phyloP scores from a whole-genome alignment of 768 basidiomycete genomes.

The Psilocybe sp. region DNA sequence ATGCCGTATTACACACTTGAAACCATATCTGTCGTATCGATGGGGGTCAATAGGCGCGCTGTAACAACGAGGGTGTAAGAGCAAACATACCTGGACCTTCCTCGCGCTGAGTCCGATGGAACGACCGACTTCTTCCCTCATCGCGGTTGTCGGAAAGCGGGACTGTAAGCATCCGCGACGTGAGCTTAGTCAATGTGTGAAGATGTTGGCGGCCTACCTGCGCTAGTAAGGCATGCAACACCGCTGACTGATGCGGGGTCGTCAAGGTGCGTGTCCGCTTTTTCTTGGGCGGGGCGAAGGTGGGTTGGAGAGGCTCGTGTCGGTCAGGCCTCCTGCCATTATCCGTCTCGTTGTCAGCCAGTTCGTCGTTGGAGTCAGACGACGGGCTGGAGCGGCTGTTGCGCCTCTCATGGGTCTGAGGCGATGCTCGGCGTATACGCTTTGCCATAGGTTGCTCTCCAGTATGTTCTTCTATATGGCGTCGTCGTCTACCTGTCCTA shows the following conservation, averaged over 20 bases:
- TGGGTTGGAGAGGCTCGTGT: conserved; percentile 32
- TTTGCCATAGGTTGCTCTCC: conserved; percentile 41
- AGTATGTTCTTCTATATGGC: conserved; percentile 25
- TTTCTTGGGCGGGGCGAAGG: conserved; percentile 60
- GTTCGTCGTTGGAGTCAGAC: conserved; percentile 50
- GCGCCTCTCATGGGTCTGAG: conserved; percentile 19
- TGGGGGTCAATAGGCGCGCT: conserved; percentile 15
- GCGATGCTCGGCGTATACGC: conserved; percentile 36
- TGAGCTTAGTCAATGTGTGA: conserved; percentile 1
- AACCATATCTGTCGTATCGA: conserved; percentile 72
- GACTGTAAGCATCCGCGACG: conserved; percentile 46
- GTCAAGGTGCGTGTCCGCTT: conserved; percentile 83
- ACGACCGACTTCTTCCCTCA: conserved; percentile 85
- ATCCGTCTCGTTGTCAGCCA: conserved; percentile 61
- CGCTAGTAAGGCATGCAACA: conserved; percentile 82
- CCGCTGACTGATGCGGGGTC: conserved; percentile 85
- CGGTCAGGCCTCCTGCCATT: conserved; percentile 36
- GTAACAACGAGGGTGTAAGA: conserved; percentile 7
- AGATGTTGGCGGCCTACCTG: conserved; percentile 49
- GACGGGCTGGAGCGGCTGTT: conserved; percentile 37
- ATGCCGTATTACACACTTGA: conserved; percentile 50
- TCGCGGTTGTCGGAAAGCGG: conserved; percentile 83
- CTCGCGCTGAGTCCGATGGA: conserved; percentile 87
- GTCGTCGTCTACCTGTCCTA: conserved; percentile 20
- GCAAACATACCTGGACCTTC: conserved; percentile 76